Base-by-base conservation (phyloP, 306 rosid species). In the Fragaria vesca region DNA sequence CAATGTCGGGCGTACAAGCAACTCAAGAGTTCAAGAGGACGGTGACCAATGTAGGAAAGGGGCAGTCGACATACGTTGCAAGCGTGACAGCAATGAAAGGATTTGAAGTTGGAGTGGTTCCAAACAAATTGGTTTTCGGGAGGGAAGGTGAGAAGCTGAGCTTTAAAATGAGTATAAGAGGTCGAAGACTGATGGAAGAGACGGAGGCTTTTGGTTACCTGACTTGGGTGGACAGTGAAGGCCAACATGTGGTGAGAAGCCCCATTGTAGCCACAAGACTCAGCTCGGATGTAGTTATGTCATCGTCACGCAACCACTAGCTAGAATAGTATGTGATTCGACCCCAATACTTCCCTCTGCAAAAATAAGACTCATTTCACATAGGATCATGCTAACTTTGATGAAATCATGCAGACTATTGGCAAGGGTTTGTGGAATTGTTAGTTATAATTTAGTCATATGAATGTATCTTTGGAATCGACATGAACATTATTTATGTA, bases 211-310 rank as follows among this genome's bases (percentile, higher is more conserved):
- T 81, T 66, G 96, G 97, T 40, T 85, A 74, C 48, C 85, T 92
- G 15, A 73, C 45, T 77, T 92, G 97, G 97, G 76, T 6, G 50
- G 86, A 90, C 17, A 6, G 47, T 43, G 78, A 50, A 43, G 57
- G 74, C 51, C 70, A 72, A 10, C 87, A 83, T 81, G 73, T 78
- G 16, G 91, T 88, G 6, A 83, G 76, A 55, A 92, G 96, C 78
- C 96, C 97, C 57, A 86, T 92, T 63, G 87, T 92, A 52, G 87
- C 85, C 68, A 80, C 93, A 1, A 55, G 47, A 8, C 45, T 83
- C 47, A 75, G 20, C 28, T 81, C 76, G 32, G 55, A 79, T 15
- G 4, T 36, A 16, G 51, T 61, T 48, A 2, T 68, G 12, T 32
- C 30, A 28, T 28, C 30, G 30, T 26, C 58, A 2, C 61, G 6